phyloP scores from a whole-genome alignment of 768 basidiomycete genomes.

The Suillus lakei region DNA sequence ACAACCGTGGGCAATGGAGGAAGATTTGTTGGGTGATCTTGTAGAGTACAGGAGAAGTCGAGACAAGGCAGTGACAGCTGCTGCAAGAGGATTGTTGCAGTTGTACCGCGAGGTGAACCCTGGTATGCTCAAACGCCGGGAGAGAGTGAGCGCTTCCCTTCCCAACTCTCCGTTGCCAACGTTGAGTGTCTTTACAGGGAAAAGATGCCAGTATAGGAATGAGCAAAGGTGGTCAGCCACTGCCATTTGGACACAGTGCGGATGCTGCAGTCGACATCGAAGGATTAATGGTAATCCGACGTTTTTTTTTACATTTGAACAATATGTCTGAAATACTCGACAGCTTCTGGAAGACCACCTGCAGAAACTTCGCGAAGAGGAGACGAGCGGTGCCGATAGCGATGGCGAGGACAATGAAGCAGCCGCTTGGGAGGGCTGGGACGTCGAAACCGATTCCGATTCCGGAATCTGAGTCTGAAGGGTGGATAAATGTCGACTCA shows the following conservation, averaged over 20 bases:
- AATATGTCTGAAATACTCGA: neutral
- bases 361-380: constrained; percentile 68
- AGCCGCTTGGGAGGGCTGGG: constrained; percentile 88
- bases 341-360: constrained; percentile 92
- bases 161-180: neutral
- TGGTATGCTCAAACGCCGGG: constrained; percentile 84
- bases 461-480: constrained; percentile 60
- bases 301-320: neutral
- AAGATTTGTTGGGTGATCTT: constrained; percentile 89
- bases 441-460: constrained; percentile 74
- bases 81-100: constrained; percentile 84
- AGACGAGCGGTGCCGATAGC: constrained; percentile 52
- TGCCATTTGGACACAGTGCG: constrained; percentile 82
- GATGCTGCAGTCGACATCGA: constrained; percentile 86
- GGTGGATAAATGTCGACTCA: constrained; percentile 81
- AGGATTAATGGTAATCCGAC: constrained; percentile 75
- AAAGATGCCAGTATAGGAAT: constrained; percentile 88
- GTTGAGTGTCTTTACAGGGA: constrained; percentile 53
- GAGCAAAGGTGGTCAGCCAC: constrained; percentile 61
- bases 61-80: constrained; percentile 92
- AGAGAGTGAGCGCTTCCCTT: constrained; percentile 59
- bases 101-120: constrained; percentile 98
- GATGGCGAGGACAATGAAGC: constrained; percentile 64
- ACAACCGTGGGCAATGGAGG: constrained; percentile 98
- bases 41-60: constrained; percentile 95